phyloP scores from a whole-genome alignment of 768 basidiomycete species.

The Mycena belliarum region DNA sequence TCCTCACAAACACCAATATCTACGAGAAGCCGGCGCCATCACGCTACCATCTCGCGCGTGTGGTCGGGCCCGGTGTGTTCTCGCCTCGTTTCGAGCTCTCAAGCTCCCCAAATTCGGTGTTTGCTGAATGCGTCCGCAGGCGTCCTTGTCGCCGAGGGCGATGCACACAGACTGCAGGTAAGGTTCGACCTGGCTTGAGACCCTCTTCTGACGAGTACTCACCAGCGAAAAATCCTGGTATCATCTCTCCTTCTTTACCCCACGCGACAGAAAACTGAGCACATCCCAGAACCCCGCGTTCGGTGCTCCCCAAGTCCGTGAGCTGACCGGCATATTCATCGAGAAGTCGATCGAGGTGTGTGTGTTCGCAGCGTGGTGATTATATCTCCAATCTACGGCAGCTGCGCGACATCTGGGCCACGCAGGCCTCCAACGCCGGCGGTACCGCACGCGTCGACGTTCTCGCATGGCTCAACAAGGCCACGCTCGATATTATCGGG shows the following conservation, averaged over 20 bases:
- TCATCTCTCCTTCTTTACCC: background rate
- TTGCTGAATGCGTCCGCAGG: slow-evolving; percentile 27
- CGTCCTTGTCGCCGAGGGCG: slow-evolving; percentile 26
- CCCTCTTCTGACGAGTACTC: too few species aligned
- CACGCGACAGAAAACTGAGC: too few species aligned
- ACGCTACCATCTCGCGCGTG: too few species aligned
- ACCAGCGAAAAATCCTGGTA: slow-evolving; percentile 29
- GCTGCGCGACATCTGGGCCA: slow-evolving; percentile 38
- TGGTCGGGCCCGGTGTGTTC: background rate
- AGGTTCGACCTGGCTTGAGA: background rate
- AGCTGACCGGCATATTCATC: slow-evolving; percentile 41
- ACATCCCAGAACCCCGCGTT: slow-evolving; percentile 37
- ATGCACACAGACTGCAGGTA: background rate
- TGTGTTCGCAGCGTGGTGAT: too few species aligned
- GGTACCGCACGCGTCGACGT: slow-evolving; percentile 40
- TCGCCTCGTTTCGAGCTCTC: too few species aligned
- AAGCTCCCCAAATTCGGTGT: too few species aligned
- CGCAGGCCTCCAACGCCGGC: slow-evolving; percentile 23
- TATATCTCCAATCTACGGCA: too few species aligned
- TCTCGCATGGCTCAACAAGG: slow-evolving; percentile 49
- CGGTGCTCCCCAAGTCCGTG: slow-evolving; percentile 44
- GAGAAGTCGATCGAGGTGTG: slow-evolving; percentile 37
- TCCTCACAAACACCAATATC: too few species aligned
- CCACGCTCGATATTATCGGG: slow-evolving; percentile 51
- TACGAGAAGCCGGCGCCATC: too few species aligned